These are phyloP conservation scores for Apocynum venetum DNA, from an alignment of 257 asterid species.

Conservation along the genomic window DNA sequence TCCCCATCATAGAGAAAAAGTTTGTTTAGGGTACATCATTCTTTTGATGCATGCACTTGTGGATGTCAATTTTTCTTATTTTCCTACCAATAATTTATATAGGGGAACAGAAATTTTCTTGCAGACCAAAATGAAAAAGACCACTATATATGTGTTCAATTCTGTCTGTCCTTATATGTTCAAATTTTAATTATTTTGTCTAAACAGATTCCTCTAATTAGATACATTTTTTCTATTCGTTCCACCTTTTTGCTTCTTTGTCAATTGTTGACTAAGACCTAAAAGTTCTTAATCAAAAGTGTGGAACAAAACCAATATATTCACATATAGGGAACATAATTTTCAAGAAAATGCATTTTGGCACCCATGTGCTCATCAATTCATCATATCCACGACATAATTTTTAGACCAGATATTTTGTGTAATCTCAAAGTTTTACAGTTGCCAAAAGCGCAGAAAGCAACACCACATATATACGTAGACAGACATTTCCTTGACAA, in stretches of 20 bases:
- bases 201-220: background rate
- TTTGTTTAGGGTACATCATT: background rate
- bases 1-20: no score
- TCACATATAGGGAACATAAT: background rate
- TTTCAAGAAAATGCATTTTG: background rate
- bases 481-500: no score
- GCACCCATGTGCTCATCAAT: background rate
- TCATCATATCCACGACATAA: background rate
- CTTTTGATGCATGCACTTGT: background rate
- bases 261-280: background rate
- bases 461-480: no score
- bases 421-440: background rate
- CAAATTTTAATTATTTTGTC: background rate
- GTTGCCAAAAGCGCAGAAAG: no score
- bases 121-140: background rate
- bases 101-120: background rate
- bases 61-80: background rate
- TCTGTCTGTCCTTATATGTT: background rate
- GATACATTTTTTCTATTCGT: background rate
- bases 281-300: no score
- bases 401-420: background rate
- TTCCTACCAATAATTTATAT: background rate
- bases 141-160: background rate
- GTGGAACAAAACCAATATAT: background rate
- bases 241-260: background rate